phyloP scores from a whole-genome alignment of 305 asterid genomes.

The Fraxinus ornus region DNA sequence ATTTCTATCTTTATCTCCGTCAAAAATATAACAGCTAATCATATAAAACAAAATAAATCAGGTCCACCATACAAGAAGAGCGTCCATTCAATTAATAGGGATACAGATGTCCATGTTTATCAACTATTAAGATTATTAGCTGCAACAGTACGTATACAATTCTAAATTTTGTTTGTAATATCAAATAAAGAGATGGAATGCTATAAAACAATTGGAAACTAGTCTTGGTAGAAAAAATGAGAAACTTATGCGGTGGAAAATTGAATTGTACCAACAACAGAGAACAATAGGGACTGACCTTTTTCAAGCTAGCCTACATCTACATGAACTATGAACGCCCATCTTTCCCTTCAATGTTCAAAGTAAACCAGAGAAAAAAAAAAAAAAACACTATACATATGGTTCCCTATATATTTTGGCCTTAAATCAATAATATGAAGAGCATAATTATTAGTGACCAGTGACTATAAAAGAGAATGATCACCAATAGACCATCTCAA shows the following conservation, averaged over 20 bases:
- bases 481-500: neutral
- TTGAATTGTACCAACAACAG: neutral
- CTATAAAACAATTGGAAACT: neutral
- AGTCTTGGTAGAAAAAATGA: neutral
- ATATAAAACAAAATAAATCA: neutral
- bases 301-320: neutral
- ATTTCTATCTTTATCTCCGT: neutral
- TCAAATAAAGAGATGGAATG: neutral
- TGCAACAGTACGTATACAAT: neutral
- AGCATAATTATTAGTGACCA: neutral
- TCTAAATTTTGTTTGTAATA: neutral
- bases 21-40: neutral
- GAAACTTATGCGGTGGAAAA: neutral
- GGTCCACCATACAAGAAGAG: slow-evolving; percentile 1
- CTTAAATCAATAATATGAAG: neutral
- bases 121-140: neutral
- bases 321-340: neutral
- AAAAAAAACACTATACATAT: neutral
- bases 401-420: neutral
- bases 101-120: neutral
- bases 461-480: neutral
- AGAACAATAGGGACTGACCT: neutral
- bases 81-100: neutral
- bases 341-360: neutral
- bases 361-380: neutral